A percentile compares a stretch with the other conserved stretches of the same genome.
Evolutionary conservation across 352 stramenopile genomes (phyloP).

Genomic region (Poterioochromonas sp.): DNA sequence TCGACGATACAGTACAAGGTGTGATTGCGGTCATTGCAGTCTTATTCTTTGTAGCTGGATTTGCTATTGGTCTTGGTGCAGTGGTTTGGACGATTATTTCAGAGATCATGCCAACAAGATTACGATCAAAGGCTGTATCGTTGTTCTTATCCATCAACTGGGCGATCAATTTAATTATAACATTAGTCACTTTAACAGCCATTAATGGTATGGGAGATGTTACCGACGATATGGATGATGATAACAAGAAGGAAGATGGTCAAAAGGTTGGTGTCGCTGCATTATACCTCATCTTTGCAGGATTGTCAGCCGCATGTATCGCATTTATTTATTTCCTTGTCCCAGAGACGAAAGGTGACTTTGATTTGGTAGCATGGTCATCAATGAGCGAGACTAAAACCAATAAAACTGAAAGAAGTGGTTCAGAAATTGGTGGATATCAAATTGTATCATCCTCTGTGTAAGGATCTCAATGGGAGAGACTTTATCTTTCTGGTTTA

Average conservation of each 20-base stretch:
- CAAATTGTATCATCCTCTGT: no score
- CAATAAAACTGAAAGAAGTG: no score
- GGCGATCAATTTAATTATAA: conserved; percentile 55
- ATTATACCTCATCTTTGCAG: conserved; percentile 64
- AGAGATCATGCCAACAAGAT: conserved; percentile 71
- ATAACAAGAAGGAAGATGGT: conserved; percentile 42
- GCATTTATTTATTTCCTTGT: conserved; percentile 54
- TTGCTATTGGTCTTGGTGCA: conserved; percentile 66
- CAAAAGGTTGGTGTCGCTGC: conserved; percentile 72
- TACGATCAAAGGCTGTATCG: conserved; percentile 65
- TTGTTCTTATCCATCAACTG: conserved; percentile 72
- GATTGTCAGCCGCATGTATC: conserved; percentile 40
- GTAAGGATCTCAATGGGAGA: no score
- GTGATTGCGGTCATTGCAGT: conserved; percentile 60
- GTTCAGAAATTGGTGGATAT: no score
- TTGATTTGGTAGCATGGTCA: no score
- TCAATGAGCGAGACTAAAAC: no score
- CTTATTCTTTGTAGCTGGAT: conserved; percentile 65
- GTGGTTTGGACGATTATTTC: conserved; percentile 60
- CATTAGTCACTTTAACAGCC: conserved; percentile 33
- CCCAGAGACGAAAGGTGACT: conserved; percentile 61
- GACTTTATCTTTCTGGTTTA: no score
- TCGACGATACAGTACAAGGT: background rate
- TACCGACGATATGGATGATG: conserved; percentile 11
- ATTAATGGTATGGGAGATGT: conserved; percentile 61